Base-by-base conservation (phyloP, 1,139 yeast genomes). In the Scheffersomyces quercinus region DNA sequence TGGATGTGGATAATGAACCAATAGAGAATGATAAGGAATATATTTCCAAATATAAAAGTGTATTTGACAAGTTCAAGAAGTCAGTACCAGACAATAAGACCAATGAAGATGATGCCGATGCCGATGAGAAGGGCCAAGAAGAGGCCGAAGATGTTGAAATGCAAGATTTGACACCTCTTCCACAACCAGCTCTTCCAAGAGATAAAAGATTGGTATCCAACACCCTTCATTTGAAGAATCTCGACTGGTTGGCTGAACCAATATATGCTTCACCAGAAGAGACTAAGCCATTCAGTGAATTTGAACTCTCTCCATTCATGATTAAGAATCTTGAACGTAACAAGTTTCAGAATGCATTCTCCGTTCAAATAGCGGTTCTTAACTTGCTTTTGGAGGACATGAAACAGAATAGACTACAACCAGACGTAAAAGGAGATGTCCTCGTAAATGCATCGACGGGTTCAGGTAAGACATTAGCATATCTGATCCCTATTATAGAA, bases 401-500 rank as follows among this genome's bases (percentile, higher is more conserved):
- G 11, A 53, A 61, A 32, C 63, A 67, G 35, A 74, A 73, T 49
- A 66, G 60, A 42, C 56, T 83, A n/a, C 73, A 77, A 37, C 95
- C 95, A 1, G 83, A 68, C 49, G 70, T 69, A 44, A 73, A 55
- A 46, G 91, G 93, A 15, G 96, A 93, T 61, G 66, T 90, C 13
- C 70, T 93, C 39, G 96, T 93, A 4, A 91, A 93, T 62, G 96
- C 99, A 1, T 82, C 95, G 4, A 93, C 99, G 0, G 99, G 99
- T 41, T 87, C 96, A 0, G 99, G 99, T 57, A 93, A 93, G 61
- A 93, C 99, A 0, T 69, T 95, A 42, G 96, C 97, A 7, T 93
- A 93, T 60, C 77, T 83, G 47, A 75, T 93, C 3, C 99, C 99
- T 1, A 78, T 93, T 9, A 74, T 95, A 2, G 90, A 90, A 49